Conservation (phyloP, 1,284 basidiomycete genomes). For the Omphalotus olearius region DNA sequence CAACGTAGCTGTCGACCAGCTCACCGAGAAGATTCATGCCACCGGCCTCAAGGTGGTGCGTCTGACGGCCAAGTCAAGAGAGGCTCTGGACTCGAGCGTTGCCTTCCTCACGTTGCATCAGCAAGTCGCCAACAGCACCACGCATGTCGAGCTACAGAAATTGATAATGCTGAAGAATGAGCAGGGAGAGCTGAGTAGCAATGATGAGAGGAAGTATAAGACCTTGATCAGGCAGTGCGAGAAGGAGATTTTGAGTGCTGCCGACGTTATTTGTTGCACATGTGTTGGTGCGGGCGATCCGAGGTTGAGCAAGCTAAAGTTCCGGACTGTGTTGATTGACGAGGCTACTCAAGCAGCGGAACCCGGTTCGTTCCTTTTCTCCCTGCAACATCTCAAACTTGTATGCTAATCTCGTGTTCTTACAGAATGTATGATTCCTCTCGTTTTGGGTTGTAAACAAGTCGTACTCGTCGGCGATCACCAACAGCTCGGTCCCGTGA, state of each 20-base stretch:
- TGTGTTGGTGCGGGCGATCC: conserved; percentile 98
- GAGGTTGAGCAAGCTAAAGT: conserved; percentile 93
- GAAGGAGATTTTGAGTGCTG: conserved; percentile 92
- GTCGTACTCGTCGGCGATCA: conserved; percentile 98
- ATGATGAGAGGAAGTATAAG: conserved; percentile 98
- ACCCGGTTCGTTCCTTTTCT: conserved; percentile 62
- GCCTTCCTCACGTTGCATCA: conserved; percentile 94
- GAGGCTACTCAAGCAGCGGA: conserved; percentile 99
- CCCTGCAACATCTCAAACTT: not conserved
- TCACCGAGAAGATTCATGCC: conserved; percentile 97
- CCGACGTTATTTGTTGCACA: conserved; percentile 98
- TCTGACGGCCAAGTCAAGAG: conserved; percentile 95
- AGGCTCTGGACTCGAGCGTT: conserved; percentile 93
- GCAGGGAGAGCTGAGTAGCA: conserved; percentile 93
- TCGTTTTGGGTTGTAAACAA: conserved; percentile 98
- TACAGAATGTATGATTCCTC: conserved; percentile 97
- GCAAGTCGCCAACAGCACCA: conserved; percentile 95
- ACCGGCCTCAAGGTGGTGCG: conserved; percentile 98
- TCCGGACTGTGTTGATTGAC: conserved; percentile 97
- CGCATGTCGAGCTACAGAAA: conserved; percentile 94
- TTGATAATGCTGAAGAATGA: conserved; percentile 97
- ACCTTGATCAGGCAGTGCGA: conserved; percentile 92
- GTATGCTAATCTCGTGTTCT: conserved; percentile 16
- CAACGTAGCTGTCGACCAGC: conserved; percentile 98
- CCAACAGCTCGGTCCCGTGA: conserved; percentile 95